Conservation (phyloP, 768 basidiomycete genomes). For the Mycena galericulata region DNA sequence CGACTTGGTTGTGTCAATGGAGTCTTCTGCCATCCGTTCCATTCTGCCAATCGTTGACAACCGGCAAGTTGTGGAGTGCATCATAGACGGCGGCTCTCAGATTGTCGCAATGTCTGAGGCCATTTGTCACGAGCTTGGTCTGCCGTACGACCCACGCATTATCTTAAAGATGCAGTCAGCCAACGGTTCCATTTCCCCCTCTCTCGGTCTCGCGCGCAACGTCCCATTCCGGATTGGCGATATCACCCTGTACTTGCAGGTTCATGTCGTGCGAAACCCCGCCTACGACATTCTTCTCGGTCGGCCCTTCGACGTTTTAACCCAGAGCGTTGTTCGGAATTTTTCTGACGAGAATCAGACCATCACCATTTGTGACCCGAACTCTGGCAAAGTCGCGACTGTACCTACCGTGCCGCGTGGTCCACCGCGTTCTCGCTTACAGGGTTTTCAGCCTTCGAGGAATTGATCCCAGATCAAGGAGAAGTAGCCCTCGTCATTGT, state of each 20-base stretch:
- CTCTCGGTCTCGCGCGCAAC: slow-evolving; percentile 25
- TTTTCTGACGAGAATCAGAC: slow-evolving; percentile 4
- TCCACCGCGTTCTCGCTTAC: neutral
- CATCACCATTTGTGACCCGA: slow-evolving; percentile 17
- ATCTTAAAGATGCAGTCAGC: slow-evolving; percentile 2
- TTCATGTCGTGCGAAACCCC: slow-evolving; percentile 19
- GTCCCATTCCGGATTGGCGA: slow-evolving; percentile 29
- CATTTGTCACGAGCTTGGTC: slow-evolving; percentile 16
- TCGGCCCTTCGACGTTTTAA: slow-evolving; percentile 19
- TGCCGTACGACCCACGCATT: slow-evolving; percentile 1
- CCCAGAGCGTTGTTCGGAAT: neutral
- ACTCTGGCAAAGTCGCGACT: neutral
- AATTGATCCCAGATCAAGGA: slow-evolving; percentile 12
- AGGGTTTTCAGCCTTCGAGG: slow-evolving; percentile 1
- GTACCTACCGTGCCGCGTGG: slow-evolving; percentile 11
- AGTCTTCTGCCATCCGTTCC: slow-evolving; percentile 28
- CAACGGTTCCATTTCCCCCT: neutral
- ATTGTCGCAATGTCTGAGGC: slow-evolving; percentile 39
- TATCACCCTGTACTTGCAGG: slow-evolving; percentile 19
- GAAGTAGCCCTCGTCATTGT: slow-evolving; percentile 11
- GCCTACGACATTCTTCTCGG: slow-evolving; percentile 27
- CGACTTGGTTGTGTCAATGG: slow-evolving; percentile 11
- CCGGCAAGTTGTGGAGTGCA: slow-evolving; percentile 16
- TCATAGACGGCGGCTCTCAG: slow-evolving; percentile 37
- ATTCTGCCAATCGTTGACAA: slow-evolving; percentile 1